Percentiles rank a stretch among this genome's conserved stretches.
phyloP scores from a whole-genome alignment of 352 stramenopile genomes.

The Phytopythium mirpurense region DNA sequence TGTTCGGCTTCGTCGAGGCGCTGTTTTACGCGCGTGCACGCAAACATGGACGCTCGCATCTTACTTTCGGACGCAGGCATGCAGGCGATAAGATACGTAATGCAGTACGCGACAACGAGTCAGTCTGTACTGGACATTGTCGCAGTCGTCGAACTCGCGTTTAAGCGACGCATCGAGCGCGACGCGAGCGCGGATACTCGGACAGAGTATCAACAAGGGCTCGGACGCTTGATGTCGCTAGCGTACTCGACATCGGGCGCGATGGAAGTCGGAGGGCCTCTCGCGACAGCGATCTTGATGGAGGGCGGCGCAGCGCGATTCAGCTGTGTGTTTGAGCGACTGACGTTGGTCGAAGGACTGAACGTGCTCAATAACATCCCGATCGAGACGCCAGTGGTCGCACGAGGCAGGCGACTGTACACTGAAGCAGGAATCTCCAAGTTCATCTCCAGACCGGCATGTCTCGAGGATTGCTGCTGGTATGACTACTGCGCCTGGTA shows the following conservation, averaged over 20 bases:
- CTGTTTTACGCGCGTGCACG: constrained; percentile 12
- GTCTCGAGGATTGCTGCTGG: constrained; percentile 12
- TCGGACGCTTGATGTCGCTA: too few species aligned
- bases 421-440: constrained; percentile 10
- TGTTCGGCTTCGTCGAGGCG: constrained; percentile 7
- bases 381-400: constrained; percentile 13
- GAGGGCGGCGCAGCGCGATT: too few species aligned
- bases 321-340: constrained; percentile 16
- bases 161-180: background rate
- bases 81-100: constrained; percentile 11
- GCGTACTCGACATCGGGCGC: too few species aligned
- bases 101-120: constrained; percentile 15
- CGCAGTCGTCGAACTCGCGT: constrained; percentile 15
- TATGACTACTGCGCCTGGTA: constrained; percentile 20
- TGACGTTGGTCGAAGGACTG: constrained; percentile 13
- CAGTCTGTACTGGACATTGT: constrained; percentile 18
- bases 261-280: constrained; percentile 6
- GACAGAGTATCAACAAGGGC: too few species aligned
- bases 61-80: constrained; percentile 11
- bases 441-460: constrained; percentile 8
- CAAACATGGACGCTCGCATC: constrained; percentile 21
- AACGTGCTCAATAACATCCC: constrained; percentile 10
- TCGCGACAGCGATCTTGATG: background rate
- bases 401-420: constrained; percentile 4
- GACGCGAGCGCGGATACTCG: constrained; percentile 2